These are phyloP conservation scores for Gymnopilus junonius DNA, from an alignment of 768 basidiomycete species.

Conservation along the genomic window DNA sequence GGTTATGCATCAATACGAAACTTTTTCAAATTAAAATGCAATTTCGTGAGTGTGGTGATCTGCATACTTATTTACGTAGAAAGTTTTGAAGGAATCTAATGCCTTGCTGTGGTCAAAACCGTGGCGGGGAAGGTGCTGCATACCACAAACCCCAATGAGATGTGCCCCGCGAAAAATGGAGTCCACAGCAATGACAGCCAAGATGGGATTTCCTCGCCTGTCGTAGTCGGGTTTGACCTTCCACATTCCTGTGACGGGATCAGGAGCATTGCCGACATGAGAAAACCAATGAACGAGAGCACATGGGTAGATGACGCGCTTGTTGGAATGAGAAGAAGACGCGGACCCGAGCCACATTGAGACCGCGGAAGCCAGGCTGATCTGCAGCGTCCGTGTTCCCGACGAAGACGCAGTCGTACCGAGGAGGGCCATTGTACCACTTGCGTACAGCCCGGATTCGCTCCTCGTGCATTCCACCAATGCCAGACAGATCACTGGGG, in stretches of 20 bases:
- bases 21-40: constrained; percentile 17
- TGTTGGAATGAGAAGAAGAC: constrained; percentile 32
- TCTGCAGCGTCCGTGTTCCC: constrained; percentile 8
- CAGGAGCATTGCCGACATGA: constrained; percentile 21
- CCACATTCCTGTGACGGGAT: constrained; percentile 38
- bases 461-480: constrained; percentile 31
- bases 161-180: constrained; percentile 35
- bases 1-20: too few relatives aligned
- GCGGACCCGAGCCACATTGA: constrained; percentile 29
- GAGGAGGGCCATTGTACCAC: constrained; percentile 29
- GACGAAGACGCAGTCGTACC: constrained; percentile 35
- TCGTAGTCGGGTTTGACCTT: constrained; percentile 30
- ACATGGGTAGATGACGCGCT: constrained; percentile 23
- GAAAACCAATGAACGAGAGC: constrained; percentile 35
- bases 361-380: constrained; percentile 24
- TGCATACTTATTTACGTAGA: constrained; percentile 33
- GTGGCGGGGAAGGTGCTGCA: neutral
- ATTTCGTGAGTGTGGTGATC: constrained; percentile 32
- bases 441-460: constrained; percentile 29
- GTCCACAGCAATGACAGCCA: constrained; percentile 32
- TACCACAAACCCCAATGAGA: constrained; percentile 30
- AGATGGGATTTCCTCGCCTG: neutral
- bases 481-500: constrained; percentile 38
- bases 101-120: constrained; percentile 20
- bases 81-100: constrained; percentile 26